Base-by-base conservation (phyloP, 2,329 filamentous ascomycete species). In the Metarhizium rileyi region DNA sequence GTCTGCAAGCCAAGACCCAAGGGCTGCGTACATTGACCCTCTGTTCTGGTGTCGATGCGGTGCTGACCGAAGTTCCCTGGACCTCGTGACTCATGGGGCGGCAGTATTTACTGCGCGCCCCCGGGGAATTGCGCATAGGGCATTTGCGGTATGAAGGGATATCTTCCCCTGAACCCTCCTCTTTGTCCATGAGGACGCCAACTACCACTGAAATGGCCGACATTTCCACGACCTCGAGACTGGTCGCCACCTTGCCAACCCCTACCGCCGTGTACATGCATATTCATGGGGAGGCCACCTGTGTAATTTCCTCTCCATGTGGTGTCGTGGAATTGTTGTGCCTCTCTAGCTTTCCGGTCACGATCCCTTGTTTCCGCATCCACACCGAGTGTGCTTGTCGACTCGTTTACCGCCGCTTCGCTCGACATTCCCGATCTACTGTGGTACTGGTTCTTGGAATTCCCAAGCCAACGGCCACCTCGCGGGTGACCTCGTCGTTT, bases 401-500 rank as follows among this genome's bases (percentile, higher is more conserved):
- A 25, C 20, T 49, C 50, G 22, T 20, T 43, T 4, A 44, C 25
- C 2, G 47, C 28, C 23, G 44, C 48, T 7, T 48, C 48, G 35
- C 35, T 44, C 20, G 48, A 50, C 2, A 46, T 23, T 6, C 48
- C 48, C 1, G 48, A 50, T n/a, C 38, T 25, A 14, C 9, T 27
- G 28, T 50, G 26, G 2, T 22, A 12, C 14, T 36, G 42, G 9
- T 27, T 41, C 7, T 12, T 30, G 16, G 48, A 45, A 12, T 49
- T 44, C 10, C 49, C 49, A 14, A 55, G 52, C 26, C 51, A 47
- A 7, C 53, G 51, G 2, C 55, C 56, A 2, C 61, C 59, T 4
- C 61, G 53, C 12, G 55, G 55, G 10, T 44, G 12, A 30, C 59
- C 61, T 20, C 61, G 53, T 44, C 55, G 57, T 53, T 58, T 58